Conservation (phyloP, 2,329 filamentous ascomycete species). For the Alternaria brassicae region DNA sequence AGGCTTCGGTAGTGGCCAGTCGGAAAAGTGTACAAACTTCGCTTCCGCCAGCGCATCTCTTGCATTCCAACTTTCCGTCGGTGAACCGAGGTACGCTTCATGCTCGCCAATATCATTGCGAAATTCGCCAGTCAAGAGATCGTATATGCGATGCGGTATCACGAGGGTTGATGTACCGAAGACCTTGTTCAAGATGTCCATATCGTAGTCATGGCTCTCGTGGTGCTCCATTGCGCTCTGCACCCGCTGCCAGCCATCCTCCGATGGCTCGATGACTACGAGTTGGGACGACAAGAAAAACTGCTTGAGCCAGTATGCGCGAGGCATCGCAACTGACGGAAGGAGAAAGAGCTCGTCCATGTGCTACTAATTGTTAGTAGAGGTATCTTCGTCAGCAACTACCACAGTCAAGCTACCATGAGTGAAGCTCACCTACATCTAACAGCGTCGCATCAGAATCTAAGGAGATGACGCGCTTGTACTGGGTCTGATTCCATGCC, state of each 20-base stretch:
- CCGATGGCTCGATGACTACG: constrained; percentile 65
- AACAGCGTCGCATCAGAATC: background rate
- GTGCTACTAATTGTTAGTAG: constrained; percentile 44
- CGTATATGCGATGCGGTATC: background rate
- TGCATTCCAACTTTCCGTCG: constrained; percentile 62
- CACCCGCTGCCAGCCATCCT: constrained; percentile 54
- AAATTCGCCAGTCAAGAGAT: background rate
- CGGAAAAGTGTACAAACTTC: constrained; percentile 70
- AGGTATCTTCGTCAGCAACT: background rate
- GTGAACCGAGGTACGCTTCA: constrained; percentile 53
- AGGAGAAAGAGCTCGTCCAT: constrained; percentile 74
- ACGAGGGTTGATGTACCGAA: background rate
- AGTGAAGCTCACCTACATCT: background rate
- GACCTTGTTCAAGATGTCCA: background rate
- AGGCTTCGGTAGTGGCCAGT: background rate
- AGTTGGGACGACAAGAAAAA: constrained; percentile 62
- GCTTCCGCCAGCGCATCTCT: constrained; percentile 61
- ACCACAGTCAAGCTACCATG: background rate
- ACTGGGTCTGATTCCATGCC: background rate
- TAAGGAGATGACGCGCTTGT: background rate
- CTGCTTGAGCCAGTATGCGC: constrained; percentile 70
- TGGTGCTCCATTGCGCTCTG: constrained; percentile 24
- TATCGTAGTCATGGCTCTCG: constrained; percentile 10
- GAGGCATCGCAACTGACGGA: constrained; percentile 69
- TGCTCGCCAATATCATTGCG: constrained; percentile 49